Conservation (phyloP, 768 basidiomycete genomes). For the Tricholoma terreum region DNA sequence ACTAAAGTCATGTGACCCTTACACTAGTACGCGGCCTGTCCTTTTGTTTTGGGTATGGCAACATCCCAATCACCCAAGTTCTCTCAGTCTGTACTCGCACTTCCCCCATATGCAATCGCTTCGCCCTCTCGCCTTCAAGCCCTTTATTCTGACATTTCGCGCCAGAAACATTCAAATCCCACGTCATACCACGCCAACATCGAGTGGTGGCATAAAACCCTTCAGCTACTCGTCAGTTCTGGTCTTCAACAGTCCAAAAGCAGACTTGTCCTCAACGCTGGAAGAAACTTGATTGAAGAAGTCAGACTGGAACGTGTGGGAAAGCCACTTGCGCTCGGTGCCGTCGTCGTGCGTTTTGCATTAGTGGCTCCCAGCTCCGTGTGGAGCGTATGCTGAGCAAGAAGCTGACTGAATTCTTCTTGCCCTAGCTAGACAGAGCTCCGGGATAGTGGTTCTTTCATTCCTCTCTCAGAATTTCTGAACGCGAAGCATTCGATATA, state of each 20-base stretch:
- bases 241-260: conserved; percentile 52
- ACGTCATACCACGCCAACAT: conserved; percentile 76
- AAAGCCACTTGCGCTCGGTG: conserved; percentile 68
- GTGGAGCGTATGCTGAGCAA: neutral
- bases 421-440: conserved; percentile 71
- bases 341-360: conserved; percentile 63
- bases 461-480: conserved; percentile 56
- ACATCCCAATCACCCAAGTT: conserved; percentile 4
- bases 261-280: conserved; percentile 59
- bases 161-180: conserved; percentile 83
- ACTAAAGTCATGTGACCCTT: no score
- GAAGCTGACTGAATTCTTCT: conserved; percentile 19
- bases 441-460: conserved; percentile 37
- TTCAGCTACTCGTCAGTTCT: conserved; percentile 56
- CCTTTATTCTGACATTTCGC: conserved; percentile 84
- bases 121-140: conserved; percentile 64
- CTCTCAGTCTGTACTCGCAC: conserved; percentile 20
- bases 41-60: conserved; percentile 9
- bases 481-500: conserved; percentile 58
- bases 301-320: conserved; percentile 68
- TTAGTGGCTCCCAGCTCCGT: conserved; percentile 1
- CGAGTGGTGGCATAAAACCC: conserved; percentile 81
- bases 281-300: conserved; percentile 50
- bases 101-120: conserved; percentile 46
- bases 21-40: neutral